These are phyloP conservation scores for Cyclostephanos tholiformis DNA, from an alignment of 108 stramenopile species.

Conservation along the genomic window DNA sequence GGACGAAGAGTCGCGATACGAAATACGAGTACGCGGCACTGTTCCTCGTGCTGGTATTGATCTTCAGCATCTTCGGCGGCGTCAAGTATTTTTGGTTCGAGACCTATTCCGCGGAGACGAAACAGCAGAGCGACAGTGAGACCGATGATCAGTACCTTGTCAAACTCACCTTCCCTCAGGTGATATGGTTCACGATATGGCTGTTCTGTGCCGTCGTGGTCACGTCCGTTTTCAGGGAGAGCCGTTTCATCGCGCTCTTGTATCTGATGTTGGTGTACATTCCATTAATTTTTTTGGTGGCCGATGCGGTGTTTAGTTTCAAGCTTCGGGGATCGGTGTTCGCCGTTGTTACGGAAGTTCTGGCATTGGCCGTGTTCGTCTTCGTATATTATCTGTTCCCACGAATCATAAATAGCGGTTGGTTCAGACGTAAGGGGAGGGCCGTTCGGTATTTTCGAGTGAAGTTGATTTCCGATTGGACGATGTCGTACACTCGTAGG, in stretches of 20 bases:
- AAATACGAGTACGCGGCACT: conserved; percentile 5
- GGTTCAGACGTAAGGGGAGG: conserved; percentile 36
- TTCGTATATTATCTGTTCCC: conserved; percentile 42
- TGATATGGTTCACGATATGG: conserved; percentile 24
- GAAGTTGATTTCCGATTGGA: conserved; percentile 30
- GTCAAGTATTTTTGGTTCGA: too few relatives aligned
- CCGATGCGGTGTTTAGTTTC: conserved; percentile 6
- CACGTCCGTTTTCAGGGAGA: conserved; percentile 22
- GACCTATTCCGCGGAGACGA: too few relatives aligned
- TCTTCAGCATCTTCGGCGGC: conserved; percentile 10
- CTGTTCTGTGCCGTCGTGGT: conserved; percentile 28
- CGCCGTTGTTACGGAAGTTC: conserved; percentile 29
- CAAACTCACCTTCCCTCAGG: conserved; percentile 3
- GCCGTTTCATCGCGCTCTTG: conserved; percentile 31
- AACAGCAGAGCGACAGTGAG: too few relatives aligned
- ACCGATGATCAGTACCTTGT: too few relatives aligned
- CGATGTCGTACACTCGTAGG: conserved; percentile 25
- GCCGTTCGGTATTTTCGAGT: conserved; percentile 35
- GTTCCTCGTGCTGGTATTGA: conserved; percentile 22
- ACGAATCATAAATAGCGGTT: conserved; percentile 25
- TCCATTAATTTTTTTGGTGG: conserved; percentile 32
- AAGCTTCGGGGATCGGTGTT: conserved; percentile 18
- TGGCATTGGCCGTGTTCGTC: conserved; percentile 34
- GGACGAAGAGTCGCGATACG: conserved; percentile 19
- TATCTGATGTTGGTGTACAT: conserved; percentile 56